Percentiles rank a stretch among this genome's conserved stretches.
Conservation (phyloP, 441 rosid species). For the Pelargonium citronellum region DNA sequence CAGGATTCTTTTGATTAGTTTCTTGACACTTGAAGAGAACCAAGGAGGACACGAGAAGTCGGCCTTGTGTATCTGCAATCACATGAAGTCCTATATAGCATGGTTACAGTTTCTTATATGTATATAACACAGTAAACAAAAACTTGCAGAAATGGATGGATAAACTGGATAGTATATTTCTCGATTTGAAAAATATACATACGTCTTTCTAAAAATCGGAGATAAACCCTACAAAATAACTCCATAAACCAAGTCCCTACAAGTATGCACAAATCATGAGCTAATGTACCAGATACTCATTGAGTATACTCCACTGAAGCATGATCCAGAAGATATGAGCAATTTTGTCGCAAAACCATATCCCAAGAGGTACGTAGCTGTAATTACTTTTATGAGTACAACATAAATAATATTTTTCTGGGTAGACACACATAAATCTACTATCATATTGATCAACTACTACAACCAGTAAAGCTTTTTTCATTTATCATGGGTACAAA, state of each 20-base stretch:
- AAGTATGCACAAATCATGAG: not conserved
- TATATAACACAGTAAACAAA: conserved; percentile 5
- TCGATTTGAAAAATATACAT: too few relatives aligned
- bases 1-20: conserved; percentile 76
- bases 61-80: conserved; percentile 80
- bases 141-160: not conserved
- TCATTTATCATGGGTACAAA: too few relatives aligned
- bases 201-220: not conserved
- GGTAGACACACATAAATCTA: not conserved
- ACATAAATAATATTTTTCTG: not conserved
- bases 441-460: too few relatives aligned
- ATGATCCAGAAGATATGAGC: conserved; percentile 7
- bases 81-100: conserved; percentile 9
- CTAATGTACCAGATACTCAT: conserved; percentile 1
- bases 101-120: conserved; percentile 4
- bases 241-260: not conserved
- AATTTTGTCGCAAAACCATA: not conserved
- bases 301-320: not conserved
- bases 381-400: not conserved
- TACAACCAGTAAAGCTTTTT: too few relatives aligned
- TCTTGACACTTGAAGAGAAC: conserved; percentile 95
- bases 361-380: not conserved
- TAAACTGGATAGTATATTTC: too few relatives aligned
- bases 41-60: conserved; percentile 93
- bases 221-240: not conserved